A percentile compares a stretch with the other conserved stretches of the same genome.
These are phyloP conservation scores for Ophiognomonia clavigignenti-juglandacearum DNA, from an alignment of 2,329 filamentous ascomycete genomes.

Conservation along the genomic window DNA sequence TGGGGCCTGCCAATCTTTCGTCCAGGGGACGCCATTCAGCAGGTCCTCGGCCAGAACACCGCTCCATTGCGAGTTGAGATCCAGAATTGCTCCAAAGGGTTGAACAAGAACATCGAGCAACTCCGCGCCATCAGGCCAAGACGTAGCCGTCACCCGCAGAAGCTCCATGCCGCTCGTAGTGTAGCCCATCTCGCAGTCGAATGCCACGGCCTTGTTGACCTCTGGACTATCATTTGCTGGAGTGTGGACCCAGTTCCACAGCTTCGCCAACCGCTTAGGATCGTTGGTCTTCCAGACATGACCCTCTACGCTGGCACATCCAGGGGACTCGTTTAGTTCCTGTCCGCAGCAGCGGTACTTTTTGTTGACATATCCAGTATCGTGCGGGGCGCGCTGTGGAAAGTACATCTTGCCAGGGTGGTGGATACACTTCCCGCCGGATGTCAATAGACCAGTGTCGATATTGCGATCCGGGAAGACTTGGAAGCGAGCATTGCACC, in stretches of 20 bases:
- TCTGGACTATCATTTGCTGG: slow-evolving; percentile 56
- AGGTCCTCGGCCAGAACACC: slow-evolving; percentile 79
- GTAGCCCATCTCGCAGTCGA: slow-evolving; percentile 98
- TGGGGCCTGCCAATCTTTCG: slow-evolving; percentile 22
- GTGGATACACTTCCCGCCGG: slow-evolving; percentile 72
- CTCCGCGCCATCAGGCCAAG: slow-evolving; percentile 73
- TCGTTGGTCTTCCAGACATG: slow-evolving; percentile 88
- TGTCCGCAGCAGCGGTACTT: slow-evolving; percentile 78
- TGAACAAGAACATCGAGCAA: slow-evolving; percentile 82
- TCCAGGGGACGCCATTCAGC: slow-evolving; percentile 59
- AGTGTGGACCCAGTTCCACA: slow-evolving; percentile 77
- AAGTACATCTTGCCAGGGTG: slow-evolving; percentile 71
- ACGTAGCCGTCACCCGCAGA: slow-evolving; percentile 80
- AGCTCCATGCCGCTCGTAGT: slow-evolving; percentile 85
- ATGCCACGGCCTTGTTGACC: slow-evolving; percentile 63
- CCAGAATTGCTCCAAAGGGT: slow-evolving; percentile 77
- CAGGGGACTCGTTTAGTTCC: slow-evolving; percentile 63
- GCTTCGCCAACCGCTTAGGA: slow-evolving; percentile 66
- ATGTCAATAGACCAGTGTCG: slow-evolving; percentile 69
- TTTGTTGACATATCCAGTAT: slow-evolving; percentile 52
- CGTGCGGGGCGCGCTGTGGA: slow-evolving; percentile 51
- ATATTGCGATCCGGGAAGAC: slow-evolving; percentile 82
- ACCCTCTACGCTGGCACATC: slow-evolving; percentile 65
- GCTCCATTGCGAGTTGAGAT: slow-evolving; percentile 89
- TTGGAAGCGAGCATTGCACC: slow-evolving; percentile 81